Evolutionary conservation across 129 eudicot genomes (phyloP).

Genomic region (Solidago caesia): DNA sequence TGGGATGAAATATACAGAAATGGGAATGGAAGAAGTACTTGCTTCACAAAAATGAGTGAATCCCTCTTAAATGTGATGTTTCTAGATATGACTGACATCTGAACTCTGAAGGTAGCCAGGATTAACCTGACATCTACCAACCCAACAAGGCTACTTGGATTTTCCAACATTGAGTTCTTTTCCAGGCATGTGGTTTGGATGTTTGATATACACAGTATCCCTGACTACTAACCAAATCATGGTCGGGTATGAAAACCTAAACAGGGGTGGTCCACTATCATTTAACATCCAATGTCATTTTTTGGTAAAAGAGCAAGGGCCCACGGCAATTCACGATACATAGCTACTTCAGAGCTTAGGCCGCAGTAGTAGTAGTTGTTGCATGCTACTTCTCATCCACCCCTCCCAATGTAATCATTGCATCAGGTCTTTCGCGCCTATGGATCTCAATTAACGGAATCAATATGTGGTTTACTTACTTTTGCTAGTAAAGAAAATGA

Average conservation of each 20-base stretch:
- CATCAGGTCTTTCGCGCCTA: background rate
- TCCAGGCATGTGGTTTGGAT: constrained; percentile 9
- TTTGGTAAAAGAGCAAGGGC: background rate
- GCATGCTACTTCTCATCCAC: background rate
- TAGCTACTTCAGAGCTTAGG: background rate
- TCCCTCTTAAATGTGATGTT: background rate
- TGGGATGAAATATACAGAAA: background rate
- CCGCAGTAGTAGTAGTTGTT: background rate
- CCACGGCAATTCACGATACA: background rate
- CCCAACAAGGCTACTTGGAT: background rate
- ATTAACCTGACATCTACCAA: background rate
- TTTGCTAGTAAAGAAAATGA: background rate
- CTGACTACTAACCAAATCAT: background rate
- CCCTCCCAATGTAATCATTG: background rate
- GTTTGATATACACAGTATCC: background rate
- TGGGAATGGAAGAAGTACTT: background rate
- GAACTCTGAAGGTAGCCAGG: background rate
- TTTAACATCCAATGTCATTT: background rate
- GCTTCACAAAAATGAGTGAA: background rate
- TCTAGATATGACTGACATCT: background rate
- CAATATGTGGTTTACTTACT: background rate
- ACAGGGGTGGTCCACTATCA: background rate
- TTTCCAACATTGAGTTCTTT: background rate
- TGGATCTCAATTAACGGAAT: background rate
- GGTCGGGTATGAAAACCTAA: background rate